Evolutionary conservation across 306 rosid species (phyloP), one percentile per base, ranked within the genome.

Genomic region (Gleditsia sinensis): DNA sequence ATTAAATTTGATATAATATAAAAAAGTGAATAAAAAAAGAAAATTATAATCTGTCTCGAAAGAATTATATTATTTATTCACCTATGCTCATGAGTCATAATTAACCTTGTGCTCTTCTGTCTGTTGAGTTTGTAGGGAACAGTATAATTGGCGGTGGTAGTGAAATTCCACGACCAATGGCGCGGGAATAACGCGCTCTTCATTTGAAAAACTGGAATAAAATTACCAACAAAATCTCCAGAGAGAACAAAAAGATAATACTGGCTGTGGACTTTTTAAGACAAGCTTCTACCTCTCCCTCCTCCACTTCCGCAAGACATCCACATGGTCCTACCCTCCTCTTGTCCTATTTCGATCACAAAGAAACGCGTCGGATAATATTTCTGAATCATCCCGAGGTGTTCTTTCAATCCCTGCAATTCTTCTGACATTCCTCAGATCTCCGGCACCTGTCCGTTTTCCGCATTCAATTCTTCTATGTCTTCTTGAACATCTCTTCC

Each of bases 101-200:
- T n/a, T n/a, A n/a, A n/a, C n/a, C n/a, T n/a, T n/a, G n/a, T n/a
- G n/a, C n/a, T n/a, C n/a, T n/a, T n/a, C n/a, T n/a, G n/a, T n/a
- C n/a, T n/a, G n/a, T n/a, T n/a, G 61, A 55, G n/a, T 12, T 25
- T 4, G 12, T 16, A 55, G 62, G 62, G 62, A 56, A 57, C 63
- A 57, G 37, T 5, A 28, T 57, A 2, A 57, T 57, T 13, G n/a
- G n/a, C n/a, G n/a, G 37, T 42, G n/a, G 76, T n/a, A 2, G 57
- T 2, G 81, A 69, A 56, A 75, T 19, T 8, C 37, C 62, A 46
- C 34, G 64, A 76, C 70, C 75, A 74, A 61, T 56, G 79, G 87
- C 23, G 88, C 91, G 90, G 86, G 91, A 86, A 85, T 85, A 69
- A 71, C 85, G 83, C 87, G 25, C 64, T 60, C 77, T 28, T 42